Evolutionary conservation across 805 yeast genomes (phyloP).

Genomic region (Candida caryicola): DNA sequence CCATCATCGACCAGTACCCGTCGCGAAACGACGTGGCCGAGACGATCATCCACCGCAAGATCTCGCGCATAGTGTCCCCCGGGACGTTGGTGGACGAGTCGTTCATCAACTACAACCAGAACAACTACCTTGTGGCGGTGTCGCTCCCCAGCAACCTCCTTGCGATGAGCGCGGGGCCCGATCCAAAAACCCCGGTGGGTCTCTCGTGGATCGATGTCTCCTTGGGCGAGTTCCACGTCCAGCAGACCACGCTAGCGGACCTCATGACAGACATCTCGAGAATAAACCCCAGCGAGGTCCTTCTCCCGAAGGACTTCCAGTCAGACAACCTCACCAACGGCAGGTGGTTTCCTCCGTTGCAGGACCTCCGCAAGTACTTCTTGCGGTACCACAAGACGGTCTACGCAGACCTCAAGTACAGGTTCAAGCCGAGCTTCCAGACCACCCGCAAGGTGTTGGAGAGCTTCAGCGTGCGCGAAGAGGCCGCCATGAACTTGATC

Average conservation of each 20-base stretch:
- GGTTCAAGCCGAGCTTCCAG: conserved; percentile 33
- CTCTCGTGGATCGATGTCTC: conserved; percentile 88
- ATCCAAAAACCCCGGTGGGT: conserved; percentile 57
- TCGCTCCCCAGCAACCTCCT: conserved; percentile 51
- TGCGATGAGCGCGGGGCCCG: conserved; percentile 37
- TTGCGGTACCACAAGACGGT: conserved; percentile 48
- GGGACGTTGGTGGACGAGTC: conserved; percentile 91
- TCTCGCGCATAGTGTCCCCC: conserved; percentile 81
- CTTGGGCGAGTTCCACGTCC: conserved; percentile 73
- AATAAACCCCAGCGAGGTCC: conserved; percentile 76
- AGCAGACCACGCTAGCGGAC: conserved; percentile 57
- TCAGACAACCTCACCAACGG: conserved; percentile 42
- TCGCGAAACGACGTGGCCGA: conserved; percentile 17
- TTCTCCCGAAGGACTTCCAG: conserved; percentile 51
- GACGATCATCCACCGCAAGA: conserved; percentile 57
- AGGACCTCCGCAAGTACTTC: conserved; percentile 58
- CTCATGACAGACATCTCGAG: conserved; percentile 72
- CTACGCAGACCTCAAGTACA: conserved; percentile 30
- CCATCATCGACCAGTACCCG: conserved; percentile 69
- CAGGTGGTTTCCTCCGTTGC: conserved; percentile 54
- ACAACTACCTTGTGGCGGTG: conserved; percentile 68
- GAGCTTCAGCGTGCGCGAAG: conserved; percentile 42
- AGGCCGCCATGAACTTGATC: conserved; percentile 57
- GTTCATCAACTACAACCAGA: conserved; percentile 66
- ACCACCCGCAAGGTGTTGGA: conserved; percentile 35